Conservation (phyloP, 768 basidiomycete species). For the Mycena vitilis region DNA sequence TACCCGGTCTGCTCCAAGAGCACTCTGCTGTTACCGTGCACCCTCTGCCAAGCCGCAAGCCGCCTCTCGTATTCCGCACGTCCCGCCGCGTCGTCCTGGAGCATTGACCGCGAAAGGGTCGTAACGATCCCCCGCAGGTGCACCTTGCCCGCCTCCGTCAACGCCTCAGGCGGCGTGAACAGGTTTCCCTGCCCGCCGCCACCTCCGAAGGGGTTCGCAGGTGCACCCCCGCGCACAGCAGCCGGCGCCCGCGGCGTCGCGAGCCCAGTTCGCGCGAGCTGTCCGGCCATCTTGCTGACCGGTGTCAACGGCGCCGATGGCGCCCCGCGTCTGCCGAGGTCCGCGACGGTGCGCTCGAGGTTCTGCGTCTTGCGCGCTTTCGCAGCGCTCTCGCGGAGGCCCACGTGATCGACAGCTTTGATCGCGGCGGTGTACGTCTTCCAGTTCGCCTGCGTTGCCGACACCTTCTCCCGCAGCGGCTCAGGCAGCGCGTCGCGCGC, state of each 20-base stretch:
- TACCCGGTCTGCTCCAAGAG: conserved; percentile 10
- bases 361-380: background rate
- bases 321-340: background rate
- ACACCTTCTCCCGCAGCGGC: background rate
- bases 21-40: background rate
- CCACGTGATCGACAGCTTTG: background rate
- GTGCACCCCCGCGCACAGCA: background rate
- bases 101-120: background rate
- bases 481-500: too few species aligned
- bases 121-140: background rate
- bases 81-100: conserved; percentile 1
- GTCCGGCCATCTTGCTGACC: background rate
- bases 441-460: background rate
- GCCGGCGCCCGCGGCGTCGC: background rate
- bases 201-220: background rate
- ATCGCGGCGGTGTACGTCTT: background rate
- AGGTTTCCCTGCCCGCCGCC: background rate
- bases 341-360: conserved; percentile 3
- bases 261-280: background rate
- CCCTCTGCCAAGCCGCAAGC: background rate
- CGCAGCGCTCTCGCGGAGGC: background rate
- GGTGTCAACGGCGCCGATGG: background rate
- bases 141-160: background rate
- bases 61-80: conserved; percentile 11
- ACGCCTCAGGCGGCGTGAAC: background rate